phyloP scores from a whole-genome alignment of 129 eudicot genomes.

The Ambrosia artemisiifolia region DNA sequence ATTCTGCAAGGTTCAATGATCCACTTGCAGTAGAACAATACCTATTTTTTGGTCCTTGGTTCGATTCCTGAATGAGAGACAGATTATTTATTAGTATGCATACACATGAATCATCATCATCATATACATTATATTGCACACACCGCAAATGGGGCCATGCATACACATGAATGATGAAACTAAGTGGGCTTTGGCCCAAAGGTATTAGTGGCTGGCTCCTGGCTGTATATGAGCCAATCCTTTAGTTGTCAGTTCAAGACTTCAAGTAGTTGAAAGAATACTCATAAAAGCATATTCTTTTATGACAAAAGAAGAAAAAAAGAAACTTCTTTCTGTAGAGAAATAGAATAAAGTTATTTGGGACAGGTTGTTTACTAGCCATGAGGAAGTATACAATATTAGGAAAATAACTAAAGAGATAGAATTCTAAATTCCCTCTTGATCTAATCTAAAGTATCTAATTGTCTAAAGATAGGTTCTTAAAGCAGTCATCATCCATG shows the following conservation, averaged over 20 bases:
- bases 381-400: conserved; percentile 11
- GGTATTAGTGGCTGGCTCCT: too few species aligned
- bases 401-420: conserved; percentile 20
- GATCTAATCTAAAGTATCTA: conserved; percentile 13
- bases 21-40: conserved; percentile 44
- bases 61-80: conserved; percentile 43
- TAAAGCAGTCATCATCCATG: too few species aligned
- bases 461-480: not conserved
- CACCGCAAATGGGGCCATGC: too few species aligned
- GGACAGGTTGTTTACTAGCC: conserved; percentile 30
- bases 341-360: conserved; percentile 19
- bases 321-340: conserved; percentile 22
- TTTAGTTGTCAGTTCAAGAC: not conserved
- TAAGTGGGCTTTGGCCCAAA: too few species aligned
- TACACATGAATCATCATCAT: not conserved
- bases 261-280: not conserved
- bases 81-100: not conserved
- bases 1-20: conserved; percentile 63
- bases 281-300: conserved; percentile 6
- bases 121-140: too few species aligned
- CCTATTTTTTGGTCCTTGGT: conserved; percentile 41
- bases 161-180: too few species aligned
- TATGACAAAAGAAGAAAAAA: conserved; percentile 13
- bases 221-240: too few species aligned
- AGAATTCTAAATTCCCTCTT: conserved; percentile 17